Base-by-base conservation (phyloP, 176 grass and related monocot species). In the Oryza rufipogon region DNA sequence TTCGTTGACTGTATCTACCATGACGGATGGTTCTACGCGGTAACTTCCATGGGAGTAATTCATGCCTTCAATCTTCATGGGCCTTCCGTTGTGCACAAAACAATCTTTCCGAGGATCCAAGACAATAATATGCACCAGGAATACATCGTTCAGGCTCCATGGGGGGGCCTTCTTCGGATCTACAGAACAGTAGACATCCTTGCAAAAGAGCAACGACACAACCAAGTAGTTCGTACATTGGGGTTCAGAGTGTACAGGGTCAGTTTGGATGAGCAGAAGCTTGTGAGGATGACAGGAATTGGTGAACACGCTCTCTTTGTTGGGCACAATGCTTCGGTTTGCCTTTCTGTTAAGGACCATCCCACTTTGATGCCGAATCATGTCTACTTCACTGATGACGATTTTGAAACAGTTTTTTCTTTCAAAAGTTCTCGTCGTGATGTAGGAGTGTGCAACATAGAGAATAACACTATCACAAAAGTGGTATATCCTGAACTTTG, bases 11-110 rank as follows among this genome's bases (percentile, higher is more conserved):
- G 71, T n/a, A 28, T 28, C 9, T 73, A 73, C 71, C 71, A 48
- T 14, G 71, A 73, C 14, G 71, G 22, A 46, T 73, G 41, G 71
- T 73, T 73, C n/a, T 73, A 49, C 28, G 42, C 71, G 10, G 41
- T 48, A 6, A 48, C 71, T 26, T 4, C 13, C 22, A 13, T 11
- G 47, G 42, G 71, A 7, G 73, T 9, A 36, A 76, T 61, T 7
- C 10, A 76, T 12, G 32, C 51, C 19, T 75, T 22, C 32, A 36
- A 39, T 38, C 58, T 60, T n/a, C 33, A 39, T 13, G 51, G 47
- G 13, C 51, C 30, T 4, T 60, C 17, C 3, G 32, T 76, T 33
- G 34, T 60, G 51, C 19, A 76, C 11, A 76, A 76, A 60, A 76
- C 17, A 38, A 0, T 60, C n/a, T 4, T 60, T 20, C 26, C 4